A percentile compares a stretch with the other conserved stretches of the same genome.
Evolutionary conservation across 306 rosid species (phyloP).

Genomic region (Dryas drummondii): DNA sequence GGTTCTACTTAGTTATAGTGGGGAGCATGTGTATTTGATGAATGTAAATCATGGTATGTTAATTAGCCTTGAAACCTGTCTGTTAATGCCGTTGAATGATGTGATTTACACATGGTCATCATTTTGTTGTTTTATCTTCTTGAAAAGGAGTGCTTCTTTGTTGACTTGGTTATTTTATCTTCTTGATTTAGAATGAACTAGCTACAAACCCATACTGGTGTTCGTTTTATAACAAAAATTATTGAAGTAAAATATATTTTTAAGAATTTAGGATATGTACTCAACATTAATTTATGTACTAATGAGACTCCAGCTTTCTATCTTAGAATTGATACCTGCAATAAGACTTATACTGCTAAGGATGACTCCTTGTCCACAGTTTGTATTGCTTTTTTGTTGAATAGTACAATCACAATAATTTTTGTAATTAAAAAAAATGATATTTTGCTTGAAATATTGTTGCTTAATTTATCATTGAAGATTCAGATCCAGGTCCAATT

Average conservation of each 20-base stretch:
- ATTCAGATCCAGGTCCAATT: constrained; percentile 20
- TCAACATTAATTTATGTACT: too few species aligned
- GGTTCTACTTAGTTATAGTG: constrained; percentile 98
- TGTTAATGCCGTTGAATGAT: constrained; percentile 22
- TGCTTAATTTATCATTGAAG: constrained; percentile 25
- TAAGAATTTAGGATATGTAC: too few species aligned
- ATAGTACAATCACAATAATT: too few species aligned
- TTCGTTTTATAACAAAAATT: too few species aligned
- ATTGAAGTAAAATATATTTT: too few species aligned
- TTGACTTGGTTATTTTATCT: not conserved
- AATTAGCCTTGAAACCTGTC: constrained; percentile 11
- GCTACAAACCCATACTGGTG: too few species aligned
- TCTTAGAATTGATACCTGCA: too few species aligned
- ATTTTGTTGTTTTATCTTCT: not conserved
- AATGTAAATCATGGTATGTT: constrained; percentile 71
- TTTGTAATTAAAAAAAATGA: too few species aligned
- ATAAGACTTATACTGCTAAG: too few species aligned
- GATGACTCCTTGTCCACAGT: too few species aligned
- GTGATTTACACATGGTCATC: not conserved
- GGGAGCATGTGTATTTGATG: constrained; percentile 95
- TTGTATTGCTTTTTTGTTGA: too few species aligned
- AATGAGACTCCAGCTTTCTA: too few species aligned
- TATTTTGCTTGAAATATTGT: constrained; percentile 16
- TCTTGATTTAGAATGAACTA: not conserved
- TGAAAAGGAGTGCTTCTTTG: not conserved